These are phyloP conservation scores for Emydomyces testavorans DNA, from an alignment of 2,329 filamentous ascomycete genomes.

Conservation along the genomic window DNA sequence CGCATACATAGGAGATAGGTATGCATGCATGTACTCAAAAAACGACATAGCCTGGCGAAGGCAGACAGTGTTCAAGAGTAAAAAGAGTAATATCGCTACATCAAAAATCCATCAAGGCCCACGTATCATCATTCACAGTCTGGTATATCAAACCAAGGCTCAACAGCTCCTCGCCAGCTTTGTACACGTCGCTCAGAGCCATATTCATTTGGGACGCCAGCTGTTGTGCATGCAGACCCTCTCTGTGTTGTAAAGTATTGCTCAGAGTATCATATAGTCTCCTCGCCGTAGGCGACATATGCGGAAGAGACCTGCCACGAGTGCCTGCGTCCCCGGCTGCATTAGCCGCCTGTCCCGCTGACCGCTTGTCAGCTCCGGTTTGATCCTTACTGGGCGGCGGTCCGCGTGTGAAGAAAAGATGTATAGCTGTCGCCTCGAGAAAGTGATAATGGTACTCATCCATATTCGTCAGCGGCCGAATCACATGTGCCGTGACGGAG, in stretches of 20 bases:
- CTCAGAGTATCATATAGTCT: conserved; percentile 62
- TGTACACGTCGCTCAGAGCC: conserved; percentile 57
- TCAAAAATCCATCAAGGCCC: conserved; percentile 61
- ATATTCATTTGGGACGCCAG: conserved; percentile 58
- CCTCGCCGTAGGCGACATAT: conserved; percentile 48
- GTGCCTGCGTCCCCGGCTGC: conserved; percentile 11
- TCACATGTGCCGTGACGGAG: conserved; percentile 66
- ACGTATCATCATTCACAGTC: conserved; percentile 86
- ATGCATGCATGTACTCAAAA: too few species aligned
- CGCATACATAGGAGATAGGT: too few species aligned
- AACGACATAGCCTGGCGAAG: too few species aligned
- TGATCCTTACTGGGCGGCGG: conserved; percentile 38
- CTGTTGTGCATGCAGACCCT: conserved; percentile 70
- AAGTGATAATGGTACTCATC: conserved; percentile 92
- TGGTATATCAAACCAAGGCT: conserved; percentile 68
- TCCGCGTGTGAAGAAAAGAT: conserved; percentile 70
- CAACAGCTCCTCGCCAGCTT: conserved; percentile 71
- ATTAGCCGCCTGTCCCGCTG: conserved; percentile 23
- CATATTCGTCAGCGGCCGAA: conserved; percentile 68
- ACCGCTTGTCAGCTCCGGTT: conserved; percentile 31
- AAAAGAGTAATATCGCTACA: not conserved
- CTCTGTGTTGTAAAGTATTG: conserved; percentile 57
- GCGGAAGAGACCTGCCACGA: conserved; percentile 29
- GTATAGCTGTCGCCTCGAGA: conserved; percentile 78
- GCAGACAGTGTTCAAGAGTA: not conserved